Base-by-base conservation (phyloP, 371 early-diverging fungal genomes). In the Rhizopus delemar region DNA sequence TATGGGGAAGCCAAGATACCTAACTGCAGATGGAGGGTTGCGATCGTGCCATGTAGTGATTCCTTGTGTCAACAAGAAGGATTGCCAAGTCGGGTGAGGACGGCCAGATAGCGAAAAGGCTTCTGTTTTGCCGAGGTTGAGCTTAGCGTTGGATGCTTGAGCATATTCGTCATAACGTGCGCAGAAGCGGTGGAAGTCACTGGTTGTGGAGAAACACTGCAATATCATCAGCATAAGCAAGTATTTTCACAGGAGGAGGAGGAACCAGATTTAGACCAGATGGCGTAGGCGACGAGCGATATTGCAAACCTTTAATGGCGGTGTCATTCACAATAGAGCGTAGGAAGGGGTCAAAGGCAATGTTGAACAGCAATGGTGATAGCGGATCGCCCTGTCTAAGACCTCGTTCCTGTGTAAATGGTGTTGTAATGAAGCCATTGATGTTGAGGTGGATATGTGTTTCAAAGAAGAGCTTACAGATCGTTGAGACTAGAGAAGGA, bases 321-420 rank as follows among this genome's bases (percentile, higher is more conserved):
- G 13, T 3, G 34, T 66, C 56, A 13, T 33, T 1, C 0, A 46
- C 15, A 4, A 66, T 46, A 4, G 32, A 15, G 0, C 58, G 54
- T 6, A 66, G 29, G 5, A 59, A 36, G 16, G 59, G 65, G 15
- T 62, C 67, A 36, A 66, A 59, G 28, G 59, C 59, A 2, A 68
- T 29, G 31, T 68, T 68, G 45, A 58, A 68, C 0, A 68, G 56
- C 1, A 63, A 48, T 1, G 68, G 68, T 3, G 51, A 54, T 0
- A 63, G 29, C 2, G 68, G 63, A 16, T 63, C 68, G 0, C 63
- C 58, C 46, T 60, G 66, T 0, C 60, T 53, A 9, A 57, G 41
- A 7, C 65, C 59, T 35, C 57, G 12, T 49, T 3, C 4, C 12
- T 48, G 46, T 2, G 31, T 11, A 33, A 62, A 56, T 8, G 60